Base-by-base conservation (phyloP, 768 basidiomycete genomes). In the Trametes elegans region DNA sequence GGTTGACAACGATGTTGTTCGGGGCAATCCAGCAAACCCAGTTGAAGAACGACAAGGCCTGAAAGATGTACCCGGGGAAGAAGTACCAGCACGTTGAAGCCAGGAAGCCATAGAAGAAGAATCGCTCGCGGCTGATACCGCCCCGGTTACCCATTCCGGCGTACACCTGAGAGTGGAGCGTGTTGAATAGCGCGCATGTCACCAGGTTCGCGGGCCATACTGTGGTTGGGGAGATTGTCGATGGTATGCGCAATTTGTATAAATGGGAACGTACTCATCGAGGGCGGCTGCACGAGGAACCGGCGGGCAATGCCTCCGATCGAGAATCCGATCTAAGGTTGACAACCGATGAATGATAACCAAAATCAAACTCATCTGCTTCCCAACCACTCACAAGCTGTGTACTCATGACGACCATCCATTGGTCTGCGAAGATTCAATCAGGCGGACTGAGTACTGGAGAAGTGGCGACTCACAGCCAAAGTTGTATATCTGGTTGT, bases 11-110 rank as follows among this genome's bases (percentile, higher is more conserved):
- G 13, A 65, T 44, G 64, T 75, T 74, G 59, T 73, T 59, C 28
- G 77, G 77, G 24, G 62, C 71, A 41, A 79, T 78, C 78, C 78
- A 79, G 64, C 74, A 76, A 8, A 85, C 83, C 90, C 92, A 95
- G 69, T 86, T 91, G 75, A 94, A 93, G 56, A 87, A 75, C 59
- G 86, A 88, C 42, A 94, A 76, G 14, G 82, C 90, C 10, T 87
- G 88, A 78, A 90, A 95, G 44, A 95, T 73, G 70, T 86, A 93
- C 5, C 90, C 90, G 1, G 93, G 93, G 71, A 71, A 68, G 73
- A 77, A 49, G 53, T 81, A 85, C 87, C 87, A 91, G 36, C 72
- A 60, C 31, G 74, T 76, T 11, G 83, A 84, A 23, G 69, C 79
- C 2, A 75, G 50, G 65, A 88, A 87, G 5, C 76, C 81, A 63